These are phyloP conservation scores for Pharus latifolius DNA, from an alignment of 176 grass and related monocot genomes.

Conservation along the genomic window DNA sequence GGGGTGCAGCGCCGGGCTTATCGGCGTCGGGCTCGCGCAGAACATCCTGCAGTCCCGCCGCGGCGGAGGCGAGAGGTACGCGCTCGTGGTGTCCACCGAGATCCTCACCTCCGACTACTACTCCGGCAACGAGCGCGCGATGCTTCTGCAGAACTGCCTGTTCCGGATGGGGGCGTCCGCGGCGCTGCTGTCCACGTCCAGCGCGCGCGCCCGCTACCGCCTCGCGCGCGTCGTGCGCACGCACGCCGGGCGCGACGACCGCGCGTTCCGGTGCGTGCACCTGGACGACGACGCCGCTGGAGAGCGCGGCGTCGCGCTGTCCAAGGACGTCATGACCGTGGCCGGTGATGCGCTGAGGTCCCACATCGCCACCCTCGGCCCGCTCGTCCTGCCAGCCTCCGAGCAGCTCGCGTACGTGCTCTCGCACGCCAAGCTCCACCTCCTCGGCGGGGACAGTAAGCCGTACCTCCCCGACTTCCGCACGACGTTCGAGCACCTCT, in stretches of 20 bases:
- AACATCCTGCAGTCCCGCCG: background rate
- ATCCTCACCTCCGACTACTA: constrained; percentile 11
- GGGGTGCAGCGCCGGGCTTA: constrained; percentile 29
- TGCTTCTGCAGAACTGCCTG: constrained; percentile 19
- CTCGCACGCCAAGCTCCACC: too few relatives aligned
- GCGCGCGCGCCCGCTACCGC: background rate
- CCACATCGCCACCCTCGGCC: constrained; percentile 7
- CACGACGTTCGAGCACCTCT: too few relatives aligned
- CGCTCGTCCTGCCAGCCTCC: constrained; percentile 13
- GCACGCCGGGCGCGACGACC: constrained; percentile 3
- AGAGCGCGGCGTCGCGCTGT: constrained; percentile 10
- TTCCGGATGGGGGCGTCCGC: constrained; percentile 28
- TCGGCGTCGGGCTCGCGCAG: constrained; percentile 16
- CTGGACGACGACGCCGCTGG: constrained; percentile 17
- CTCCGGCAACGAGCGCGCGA: constrained; percentile 15
- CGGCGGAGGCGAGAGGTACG: background rate
- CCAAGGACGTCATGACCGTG: constrained; percentile 23
- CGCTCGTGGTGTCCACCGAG: constrained; percentile 20
- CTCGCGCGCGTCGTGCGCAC: constrained; percentile 8
- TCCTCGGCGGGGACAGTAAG: too few relatives aligned
- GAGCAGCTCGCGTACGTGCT: background rate
- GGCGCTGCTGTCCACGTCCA: background rate
- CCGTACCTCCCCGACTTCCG: too few relatives aligned
- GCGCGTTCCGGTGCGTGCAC: background rate
- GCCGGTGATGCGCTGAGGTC: constrained; percentile 18